phyloP scores from a whole-genome alignment of 1,284 basidiomycete genomes.

The Rhodotorula sp. region DNA sequence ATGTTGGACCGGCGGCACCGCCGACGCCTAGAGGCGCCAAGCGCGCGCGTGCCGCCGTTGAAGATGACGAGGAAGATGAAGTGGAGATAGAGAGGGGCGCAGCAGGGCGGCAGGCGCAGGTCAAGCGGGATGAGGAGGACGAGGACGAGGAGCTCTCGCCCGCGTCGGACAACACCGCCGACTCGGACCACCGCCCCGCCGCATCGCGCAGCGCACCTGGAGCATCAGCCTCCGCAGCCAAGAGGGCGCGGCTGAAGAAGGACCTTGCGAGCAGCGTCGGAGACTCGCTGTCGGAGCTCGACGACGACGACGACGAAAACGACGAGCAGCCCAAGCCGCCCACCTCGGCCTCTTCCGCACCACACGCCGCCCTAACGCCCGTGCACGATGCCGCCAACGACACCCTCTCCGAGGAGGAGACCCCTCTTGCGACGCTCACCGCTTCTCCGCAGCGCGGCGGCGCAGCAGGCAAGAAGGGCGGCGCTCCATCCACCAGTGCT shows the following conservation, averaged over 20 bases:
- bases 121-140: background rate
- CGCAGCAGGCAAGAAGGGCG: background rate
- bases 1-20: no score
- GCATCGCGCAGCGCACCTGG: background rate
- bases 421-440: slow-evolving; percentile 16
- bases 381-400: background rate
- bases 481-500: no score
- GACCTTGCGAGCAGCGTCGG: no score
- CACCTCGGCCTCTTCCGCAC: no score
- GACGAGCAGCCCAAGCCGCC: background rate
- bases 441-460: slow-evolving; percentile 3
- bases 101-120: background rate
- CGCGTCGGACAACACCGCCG: slow-evolving; percentile 4
- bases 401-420: slow-evolving; percentile 1
- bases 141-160: slow-evolving; percentile 8
- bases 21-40: no score
- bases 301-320: slow-evolving; percentile 15
- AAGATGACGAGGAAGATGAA: background rate
- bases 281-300: slow-evolving; percentile 12
- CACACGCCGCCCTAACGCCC: no score
- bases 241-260: no score
- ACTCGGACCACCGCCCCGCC: background rate
- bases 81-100: background rate
- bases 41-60: no score
- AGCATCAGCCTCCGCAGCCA: no score